Conservation (phyloP, 75 land plant species). For the Chamaecyparis obtusa region DNA sequence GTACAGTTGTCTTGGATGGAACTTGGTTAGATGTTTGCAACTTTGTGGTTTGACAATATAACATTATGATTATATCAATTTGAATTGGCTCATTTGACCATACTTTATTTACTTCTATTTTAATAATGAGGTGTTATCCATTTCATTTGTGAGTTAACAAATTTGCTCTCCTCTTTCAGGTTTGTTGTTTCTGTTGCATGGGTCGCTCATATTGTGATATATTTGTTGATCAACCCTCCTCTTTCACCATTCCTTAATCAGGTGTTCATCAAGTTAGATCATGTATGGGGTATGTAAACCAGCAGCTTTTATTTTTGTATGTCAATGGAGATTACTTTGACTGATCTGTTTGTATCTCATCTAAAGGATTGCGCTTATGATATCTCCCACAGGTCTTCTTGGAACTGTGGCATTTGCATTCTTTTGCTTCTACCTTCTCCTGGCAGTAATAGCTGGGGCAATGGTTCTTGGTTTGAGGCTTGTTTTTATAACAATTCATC, state of each 20-base stretch:
- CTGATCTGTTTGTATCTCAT: not conserved
- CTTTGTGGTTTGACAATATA: not conserved
- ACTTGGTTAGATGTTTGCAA: not conserved
- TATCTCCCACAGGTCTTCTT: slow-evolving; percentile 68
- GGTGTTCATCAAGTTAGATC: slow-evolving; percentile 90
- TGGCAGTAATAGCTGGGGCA: slow-evolving; percentile 96
- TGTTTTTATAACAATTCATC: slow-evolving; percentile 91
- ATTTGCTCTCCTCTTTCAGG: slow-evolving; percentile 35
- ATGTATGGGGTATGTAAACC: slow-evolving; percentile 79
- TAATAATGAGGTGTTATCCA: not conserved
- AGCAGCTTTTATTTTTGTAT: not conserved
- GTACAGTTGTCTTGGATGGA: not conserved
- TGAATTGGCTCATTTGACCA: not conserved
- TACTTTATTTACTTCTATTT: not conserved
- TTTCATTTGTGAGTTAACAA: not conserved
- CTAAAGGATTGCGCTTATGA: not conserved
- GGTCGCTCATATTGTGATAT: slow-evolving; percentile 93
- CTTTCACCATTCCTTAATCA: slow-evolving; percentile 83
- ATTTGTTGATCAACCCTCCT: slow-evolving; percentile 86
- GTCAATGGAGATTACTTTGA: not conserved
- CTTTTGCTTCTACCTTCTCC: slow-evolving; percentile 89
- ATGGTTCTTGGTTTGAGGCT: slow-evolving; percentile 93
- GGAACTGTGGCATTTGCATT: slow-evolving; percentile 98
- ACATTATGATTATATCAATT: not conserved
- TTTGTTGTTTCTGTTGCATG: slow-evolving; percentile 89